Percentiles rank a stretch among this genome's conserved stretches.
phyloP scores from a whole-genome alignment of 352 stramenopile genomes.

The Globisporangium camurandrum region DNA sequence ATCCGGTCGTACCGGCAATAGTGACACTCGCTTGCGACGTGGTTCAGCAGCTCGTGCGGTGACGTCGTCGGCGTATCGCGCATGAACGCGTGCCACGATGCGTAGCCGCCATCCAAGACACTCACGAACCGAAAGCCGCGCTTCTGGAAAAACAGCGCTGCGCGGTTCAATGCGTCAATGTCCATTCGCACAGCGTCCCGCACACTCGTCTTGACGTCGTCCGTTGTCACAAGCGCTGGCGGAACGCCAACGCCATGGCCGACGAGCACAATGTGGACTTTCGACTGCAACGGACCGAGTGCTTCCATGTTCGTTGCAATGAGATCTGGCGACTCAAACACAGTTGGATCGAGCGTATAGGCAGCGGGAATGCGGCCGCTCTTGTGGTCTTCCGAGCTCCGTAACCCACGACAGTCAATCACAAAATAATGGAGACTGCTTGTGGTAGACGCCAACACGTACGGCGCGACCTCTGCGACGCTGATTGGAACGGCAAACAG shows the following conservation, averaged over 20 bases:
- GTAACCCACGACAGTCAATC: constrained; percentile 62
- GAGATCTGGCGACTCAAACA: constrained; percentile 77
- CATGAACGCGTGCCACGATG: constrained; percentile 82
- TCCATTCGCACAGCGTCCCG: constrained; percentile 68
- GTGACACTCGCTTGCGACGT: constrained; percentile 58
- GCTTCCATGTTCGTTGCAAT: constrained; percentile 64
- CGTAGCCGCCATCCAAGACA: constrained; percentile 64
- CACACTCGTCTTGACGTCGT: constrained; percentile 67
- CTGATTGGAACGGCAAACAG: constrained; percentile 63
- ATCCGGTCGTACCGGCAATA: constrained; percentile 80
- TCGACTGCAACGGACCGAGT: constrained; percentile 63
- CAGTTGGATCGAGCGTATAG: constrained; percentile 66
- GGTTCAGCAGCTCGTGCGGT: constrained; percentile 58
- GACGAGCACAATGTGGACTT: constrained; percentile 70
- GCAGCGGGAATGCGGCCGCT: constrained; percentile 67
- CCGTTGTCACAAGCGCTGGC: constrained; percentile 42
- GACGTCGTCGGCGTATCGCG: constrained; percentile 48
- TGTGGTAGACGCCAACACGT: constrained; percentile 40
- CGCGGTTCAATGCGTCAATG: constrained; percentile 62
- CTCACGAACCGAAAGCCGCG: constrained; percentile 77
- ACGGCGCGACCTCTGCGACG: constrained; percentile 53
- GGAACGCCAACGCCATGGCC: constrained; percentile 65
- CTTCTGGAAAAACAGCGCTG: constrained; percentile 79
- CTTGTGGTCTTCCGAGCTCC: constrained; percentile 74
- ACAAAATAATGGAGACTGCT: constrained; percentile 58